Percentiles rank a stretch among this genome's conserved stretches.
These are phyloP conservation scores for Chrysochromulina parva DNA, from an alignment of 78 protist genomes.

Conservation along the genomic window DNA sequence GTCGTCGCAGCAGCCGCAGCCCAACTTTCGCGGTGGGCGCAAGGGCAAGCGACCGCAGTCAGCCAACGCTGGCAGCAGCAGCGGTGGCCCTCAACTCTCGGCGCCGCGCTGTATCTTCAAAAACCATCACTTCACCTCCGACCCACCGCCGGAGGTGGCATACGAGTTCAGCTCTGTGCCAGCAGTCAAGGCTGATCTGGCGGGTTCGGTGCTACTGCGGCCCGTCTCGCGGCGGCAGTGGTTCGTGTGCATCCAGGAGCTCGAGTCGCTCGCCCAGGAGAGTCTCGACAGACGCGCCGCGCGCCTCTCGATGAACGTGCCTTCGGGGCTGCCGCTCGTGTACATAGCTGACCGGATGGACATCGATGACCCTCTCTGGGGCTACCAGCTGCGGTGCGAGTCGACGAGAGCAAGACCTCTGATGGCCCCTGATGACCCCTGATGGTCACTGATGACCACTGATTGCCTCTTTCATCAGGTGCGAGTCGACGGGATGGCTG, in stretches of 20 bases:
- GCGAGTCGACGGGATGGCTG: not conserved
- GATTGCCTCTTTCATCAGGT: too few species aligned
- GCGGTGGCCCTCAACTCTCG: too few species aligned
- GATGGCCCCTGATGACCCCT: too few species aligned
- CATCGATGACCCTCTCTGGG: constrained; percentile 13
- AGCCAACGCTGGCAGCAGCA: too few species aligned
- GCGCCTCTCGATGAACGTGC: not conserved
- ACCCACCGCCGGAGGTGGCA: not conserved
- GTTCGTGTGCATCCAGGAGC: not conserved
- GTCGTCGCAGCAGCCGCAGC: too few species aligned
- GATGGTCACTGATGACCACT: too few species aligned
- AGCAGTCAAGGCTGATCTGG: not conserved
- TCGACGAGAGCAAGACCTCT: too few species aligned
- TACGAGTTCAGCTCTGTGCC: constrained; percentile 14
- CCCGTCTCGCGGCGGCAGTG: not conserved
- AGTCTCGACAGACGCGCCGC: not conserved
- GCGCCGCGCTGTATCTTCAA: too few species aligned
- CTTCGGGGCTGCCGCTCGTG: constrained; percentile 7
- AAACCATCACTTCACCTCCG: not conserved
- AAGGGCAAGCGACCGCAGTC: too few species aligned
- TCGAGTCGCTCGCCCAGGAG: constrained; percentile 4
- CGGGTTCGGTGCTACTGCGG: not conserved
- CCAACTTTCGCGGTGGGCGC: too few species aligned
- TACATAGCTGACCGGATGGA: constrained; percentile 21
- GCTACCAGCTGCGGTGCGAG: not conserved